Evolutionary conservation across 345 rosid genomes (phyloP).

Genomic region (Jatropha curcas): DNA sequence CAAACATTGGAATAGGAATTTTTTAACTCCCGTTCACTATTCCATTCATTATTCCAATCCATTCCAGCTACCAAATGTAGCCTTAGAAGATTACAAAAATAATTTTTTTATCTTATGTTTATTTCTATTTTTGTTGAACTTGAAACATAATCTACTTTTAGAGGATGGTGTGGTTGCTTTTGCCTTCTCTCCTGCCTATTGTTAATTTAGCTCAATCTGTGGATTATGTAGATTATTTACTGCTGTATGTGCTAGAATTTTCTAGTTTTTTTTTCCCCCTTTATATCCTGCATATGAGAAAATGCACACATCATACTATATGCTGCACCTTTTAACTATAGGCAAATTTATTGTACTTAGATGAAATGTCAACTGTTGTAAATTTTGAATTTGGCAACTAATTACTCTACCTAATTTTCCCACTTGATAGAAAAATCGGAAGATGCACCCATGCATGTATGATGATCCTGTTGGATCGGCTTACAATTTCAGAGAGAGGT

Average conservation of each 20-base stretch:
- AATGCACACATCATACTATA: neutral
- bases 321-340: neutral
- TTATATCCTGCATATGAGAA: neutral
- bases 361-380: neutral
- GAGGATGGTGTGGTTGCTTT: neutral
- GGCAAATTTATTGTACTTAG: neutral
- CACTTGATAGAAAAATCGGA: conserved; percentile 58
- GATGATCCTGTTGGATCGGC: conserved; percentile 60
- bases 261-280: neutral
- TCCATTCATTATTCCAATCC: too few species aligned
- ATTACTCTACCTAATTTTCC: conserved; percentile 8
- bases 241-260: neutral
- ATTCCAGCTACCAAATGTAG: too few species aligned
- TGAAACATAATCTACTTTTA: neutral
- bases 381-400: neutral
- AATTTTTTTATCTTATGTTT: too few species aligned
- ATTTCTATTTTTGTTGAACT: neutral
- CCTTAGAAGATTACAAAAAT: too few species aligned
- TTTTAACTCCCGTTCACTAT: too few species aligned
- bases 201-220: neutral
- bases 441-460: conserved; percentile 77
- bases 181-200: neutral
- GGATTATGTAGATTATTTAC: neutral
- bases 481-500: conserved; percentile 78
- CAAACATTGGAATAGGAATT: too few species aligned